Base-by-base conservation (phyloP, 805 yeast genomes). In the Kodamaea laetipori region DNA sequence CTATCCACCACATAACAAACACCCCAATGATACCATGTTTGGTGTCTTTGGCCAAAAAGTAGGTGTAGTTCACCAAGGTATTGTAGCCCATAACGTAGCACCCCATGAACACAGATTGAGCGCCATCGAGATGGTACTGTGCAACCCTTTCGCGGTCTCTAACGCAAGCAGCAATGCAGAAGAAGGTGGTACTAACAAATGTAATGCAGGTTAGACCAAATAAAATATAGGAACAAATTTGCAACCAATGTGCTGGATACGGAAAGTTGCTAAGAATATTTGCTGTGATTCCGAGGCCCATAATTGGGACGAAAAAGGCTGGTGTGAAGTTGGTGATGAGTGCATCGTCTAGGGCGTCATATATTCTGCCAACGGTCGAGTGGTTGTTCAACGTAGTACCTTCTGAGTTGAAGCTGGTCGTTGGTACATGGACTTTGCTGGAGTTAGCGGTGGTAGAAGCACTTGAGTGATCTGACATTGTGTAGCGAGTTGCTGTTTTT, bases 211-310 rank as follows among this genome's bases (percentile, higher is more conserved):
- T 67, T 7, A 76, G 39, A 7, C 76, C 83, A 69, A 82, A 89
- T 72, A 81, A 74, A 4, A 86, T 71, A 21, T 77, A 66, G 2
- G 89, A 84, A 42, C 82, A 67, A 2, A 74, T 58, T 34, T 65
- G 54, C 26, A 84, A 65, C 89, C 90, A 83, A 8, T 65, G 59
- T 0, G 81, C 75, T 2, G 71, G 74, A 55, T 78, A 85, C 0
- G 96, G 89, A 58, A 84, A 89, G 25, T 69, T 60, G 59, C 79
- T 76, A 27, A 90, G 67, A 3, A 87, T 66, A 28, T 77, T 59
- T 3, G 86, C 68, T 1, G 87, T 67, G 30, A 89, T 86, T 1
- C 96, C 96, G 3, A 84, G 76, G 1, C 95, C 96, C 96, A 90
- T 90, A n/a, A 82, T 77, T 38, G 80, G 71, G 18, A 85, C 83